phyloP scores from a whole-genome alignment of 2,329 filamentous ascomycete species.

The Trichoderma sp. region DNA sequence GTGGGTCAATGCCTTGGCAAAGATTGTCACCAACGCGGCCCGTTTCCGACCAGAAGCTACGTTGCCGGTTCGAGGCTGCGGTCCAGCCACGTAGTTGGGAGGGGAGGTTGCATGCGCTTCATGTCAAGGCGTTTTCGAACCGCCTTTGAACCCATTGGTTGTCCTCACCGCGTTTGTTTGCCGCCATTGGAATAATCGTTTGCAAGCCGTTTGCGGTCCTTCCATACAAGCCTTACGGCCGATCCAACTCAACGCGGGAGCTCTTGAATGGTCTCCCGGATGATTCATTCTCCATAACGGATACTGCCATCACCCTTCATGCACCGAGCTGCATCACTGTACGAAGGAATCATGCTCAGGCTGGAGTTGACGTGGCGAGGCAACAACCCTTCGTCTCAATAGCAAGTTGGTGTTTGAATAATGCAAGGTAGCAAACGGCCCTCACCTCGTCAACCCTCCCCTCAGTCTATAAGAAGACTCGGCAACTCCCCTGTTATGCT shows the following conservation, averaged over 20 bases:
- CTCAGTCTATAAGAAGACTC: conserved; percentile 3
- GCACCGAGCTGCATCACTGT: neutral
- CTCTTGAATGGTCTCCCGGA: neutral
- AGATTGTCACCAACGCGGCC: conserved; percentile 18
- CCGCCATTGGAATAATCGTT: conserved; percentile 1
- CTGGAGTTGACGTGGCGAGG: neutral
- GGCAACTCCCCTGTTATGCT: neutral
- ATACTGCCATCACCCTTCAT: neutral
- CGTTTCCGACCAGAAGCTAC: conserved; percentile 19
- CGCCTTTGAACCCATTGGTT: neutral
- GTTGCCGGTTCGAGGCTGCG: neutral
- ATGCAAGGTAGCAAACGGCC: neutral
- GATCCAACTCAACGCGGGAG: neutral
- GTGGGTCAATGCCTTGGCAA: conserved; percentile 16
- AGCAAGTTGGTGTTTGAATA: neutral
- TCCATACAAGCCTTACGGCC: too few relatives aligned
- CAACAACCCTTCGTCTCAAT: neutral
- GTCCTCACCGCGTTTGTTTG: neutral
- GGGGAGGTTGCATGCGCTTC: neutral
- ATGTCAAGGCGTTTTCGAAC: neutral
- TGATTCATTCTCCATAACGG: neutral
- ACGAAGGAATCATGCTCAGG: neutral
- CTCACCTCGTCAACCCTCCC: neutral
- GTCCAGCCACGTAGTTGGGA: neutral
- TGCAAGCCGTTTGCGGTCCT: neutral